phyloP scores from a whole-genome alignment of 345 rosid species.

The Balakata baccata region DNA sequence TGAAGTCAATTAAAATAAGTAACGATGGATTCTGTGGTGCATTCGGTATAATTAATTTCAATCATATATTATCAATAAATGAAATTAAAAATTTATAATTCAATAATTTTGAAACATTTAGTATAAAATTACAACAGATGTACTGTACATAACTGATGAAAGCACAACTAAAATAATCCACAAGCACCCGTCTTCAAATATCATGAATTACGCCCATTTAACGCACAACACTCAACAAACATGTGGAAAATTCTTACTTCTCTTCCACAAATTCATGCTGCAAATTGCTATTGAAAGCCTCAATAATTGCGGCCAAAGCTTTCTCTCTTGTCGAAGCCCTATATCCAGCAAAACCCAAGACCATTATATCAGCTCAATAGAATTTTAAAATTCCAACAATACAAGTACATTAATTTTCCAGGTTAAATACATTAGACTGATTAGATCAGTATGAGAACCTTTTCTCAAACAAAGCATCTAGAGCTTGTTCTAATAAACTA shows the following conservation, averaged over 20 bases:
- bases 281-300: conserved; percentile 64
- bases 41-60: too few species aligned
- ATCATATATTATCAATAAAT: too few species aligned
- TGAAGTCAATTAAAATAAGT: conserved; percentile 1
- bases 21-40: too few species aligned
- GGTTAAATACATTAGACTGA: not conserved
- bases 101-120: too few species aligned
- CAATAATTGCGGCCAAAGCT: conserved; percentile 61
- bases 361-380: conserved; percentile 7
- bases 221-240: not conserved
- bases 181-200: too few species aligned
- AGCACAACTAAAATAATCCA: not conserved
- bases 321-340: conserved; percentile 89
- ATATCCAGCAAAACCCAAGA: conserved; percentile 18
- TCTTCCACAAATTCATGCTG: conserved; percentile 75
- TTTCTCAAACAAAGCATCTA: conserved; percentile 80
- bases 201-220: not conserved
- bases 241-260: conserved; percentile 45
- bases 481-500: conserved; percentile 63
- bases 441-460: conserved; percentile 35
- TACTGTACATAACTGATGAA: too few species aligned
- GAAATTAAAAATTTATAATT: too few species aligned
- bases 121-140: too few species aligned
- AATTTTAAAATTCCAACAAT: not conserved
- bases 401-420: not conserved